Evolutionary conservation across 306 rosid species (phyloP).

Genomic region (Fragaria iinumae): DNA sequence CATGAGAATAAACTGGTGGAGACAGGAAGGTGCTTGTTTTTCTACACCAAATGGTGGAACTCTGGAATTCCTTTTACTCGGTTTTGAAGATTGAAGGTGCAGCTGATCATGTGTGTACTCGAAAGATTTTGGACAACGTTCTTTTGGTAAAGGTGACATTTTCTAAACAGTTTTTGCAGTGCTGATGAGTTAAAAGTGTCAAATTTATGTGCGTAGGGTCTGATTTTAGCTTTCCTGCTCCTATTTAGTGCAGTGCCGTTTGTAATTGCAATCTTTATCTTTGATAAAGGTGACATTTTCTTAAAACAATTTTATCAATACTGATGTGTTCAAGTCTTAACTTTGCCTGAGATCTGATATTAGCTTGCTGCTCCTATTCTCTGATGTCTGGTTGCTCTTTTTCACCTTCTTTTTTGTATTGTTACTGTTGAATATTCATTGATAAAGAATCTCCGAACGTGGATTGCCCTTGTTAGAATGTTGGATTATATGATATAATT

Average conservation of each 20-base stretch:
- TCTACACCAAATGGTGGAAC: slow-evolving; percentile 28
- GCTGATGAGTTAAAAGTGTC: slow-evolving; percentile 25
- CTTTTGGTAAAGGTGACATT: slow-evolving; percentile 31
- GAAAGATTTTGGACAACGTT: slow-evolving; percentile 27
- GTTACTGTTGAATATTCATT: background rate
- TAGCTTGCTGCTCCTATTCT: slow-evolving; percentile 11
- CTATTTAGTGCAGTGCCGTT: slow-evolving; percentile 13
- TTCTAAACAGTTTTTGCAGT: slow-evolving; percentile 34
- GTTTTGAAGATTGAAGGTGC: slow-evolving; percentile 26
- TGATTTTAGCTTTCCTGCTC: slow-evolving; percentile 21
- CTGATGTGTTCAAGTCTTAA: slow-evolving; percentile 21
- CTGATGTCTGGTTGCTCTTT: slow-evolving; percentile 9
- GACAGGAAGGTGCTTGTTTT: slow-evolving; percentile 27
- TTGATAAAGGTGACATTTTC: slow-evolving; percentile 34
- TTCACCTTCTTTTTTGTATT: background rate
- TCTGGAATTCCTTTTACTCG: slow-evolving; percentile 29
- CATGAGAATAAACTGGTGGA: slow-evolving; percentile 26
- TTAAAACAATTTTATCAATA: slow-evolving; percentile 28
- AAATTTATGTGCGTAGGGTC: slow-evolving; percentile 22
- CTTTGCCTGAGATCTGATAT: slow-evolving; percentile 13
- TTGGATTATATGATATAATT: background rate
- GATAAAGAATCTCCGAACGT: background rate
- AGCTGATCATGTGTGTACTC: slow-evolving; percentile 22
- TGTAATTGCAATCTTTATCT: slow-evolving; percentile 16
- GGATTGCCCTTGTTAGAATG: background rate